phyloP scores from a whole-genome alignment of 2,329 filamentous ascomycete species.

The Emmonsiellopsis sp. region DNA sequence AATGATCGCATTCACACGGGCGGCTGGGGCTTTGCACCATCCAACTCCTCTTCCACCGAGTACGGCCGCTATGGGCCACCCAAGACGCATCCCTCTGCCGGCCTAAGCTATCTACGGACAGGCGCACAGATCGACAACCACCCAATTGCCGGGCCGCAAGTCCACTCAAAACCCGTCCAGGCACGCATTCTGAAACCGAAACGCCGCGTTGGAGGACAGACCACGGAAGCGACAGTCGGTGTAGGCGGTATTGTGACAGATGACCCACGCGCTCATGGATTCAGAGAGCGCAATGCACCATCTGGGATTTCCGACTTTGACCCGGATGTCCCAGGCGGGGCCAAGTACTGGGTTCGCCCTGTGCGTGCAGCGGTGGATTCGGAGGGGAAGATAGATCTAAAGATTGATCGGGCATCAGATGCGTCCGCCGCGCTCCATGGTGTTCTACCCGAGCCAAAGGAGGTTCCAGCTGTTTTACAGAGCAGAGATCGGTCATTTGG shows the following conservation, averaged over 20 bases:
- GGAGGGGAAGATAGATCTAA: conserved; percentile 34
- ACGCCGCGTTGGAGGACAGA: conserved; percentile 23
- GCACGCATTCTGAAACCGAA: conserved; percentile 48
- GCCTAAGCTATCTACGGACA: conserved; percentile 51
- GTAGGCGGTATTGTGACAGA: conserved; percentile 34
- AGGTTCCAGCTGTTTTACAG: conserved; percentile 4
- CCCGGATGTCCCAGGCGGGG: conserved; percentile 38
- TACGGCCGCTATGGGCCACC: conserved; percentile 43
- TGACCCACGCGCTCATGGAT: conserved; percentile 26
- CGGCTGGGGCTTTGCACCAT: conserved; percentile 27
- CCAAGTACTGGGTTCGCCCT: conserved; percentile 44
- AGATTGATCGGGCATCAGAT: conserved; percentile 7
- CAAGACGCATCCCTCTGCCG: conserved; percentile 56
- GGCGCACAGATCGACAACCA: conserved; percentile 49
- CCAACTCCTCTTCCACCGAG: conserved; percentile 28
- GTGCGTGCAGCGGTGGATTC: conserved; percentile 37
- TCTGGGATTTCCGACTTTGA: conserved; percentile 36
- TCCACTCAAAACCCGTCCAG: conserved; percentile 41
- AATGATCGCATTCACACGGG: conserved; percentile 23
- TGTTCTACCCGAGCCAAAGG: not conserved
- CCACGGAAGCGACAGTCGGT: conserved; percentile 27
- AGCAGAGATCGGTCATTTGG: not conserved
- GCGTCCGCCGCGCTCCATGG: conserved; percentile 7
- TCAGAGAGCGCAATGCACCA: conserved; percentile 24
- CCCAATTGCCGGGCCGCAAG: conserved; percentile 51